phyloP scores from a whole-genome alignment of 2,329 filamentous ascomycete species.

The Colletotrichum sp. region DNA sequence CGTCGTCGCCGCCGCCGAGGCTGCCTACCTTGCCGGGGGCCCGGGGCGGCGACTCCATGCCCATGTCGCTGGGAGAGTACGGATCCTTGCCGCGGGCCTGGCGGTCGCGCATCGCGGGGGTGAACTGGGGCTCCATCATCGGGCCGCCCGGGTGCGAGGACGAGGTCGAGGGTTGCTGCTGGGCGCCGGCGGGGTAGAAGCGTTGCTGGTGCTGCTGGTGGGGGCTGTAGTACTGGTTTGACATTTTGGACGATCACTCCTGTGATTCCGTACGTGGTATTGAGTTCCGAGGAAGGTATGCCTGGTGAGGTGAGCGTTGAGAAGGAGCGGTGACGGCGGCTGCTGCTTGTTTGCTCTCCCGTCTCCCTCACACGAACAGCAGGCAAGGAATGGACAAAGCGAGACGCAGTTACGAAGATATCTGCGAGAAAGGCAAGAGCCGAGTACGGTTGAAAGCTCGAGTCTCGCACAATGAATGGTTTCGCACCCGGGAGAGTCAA shows the following conservation, averaged over 20 bases:
- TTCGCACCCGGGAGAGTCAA: not conserved
- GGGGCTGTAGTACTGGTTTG: constrained; percentile 9
- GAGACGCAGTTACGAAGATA: not conserved
- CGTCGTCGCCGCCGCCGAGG: constrained; percentile 15
- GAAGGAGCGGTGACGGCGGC: not conserved
- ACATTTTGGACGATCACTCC: not conserved
- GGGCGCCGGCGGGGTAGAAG: constrained; percentile 7
- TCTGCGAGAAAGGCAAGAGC: not conserved
- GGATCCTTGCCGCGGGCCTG: constrained; percentile 66
- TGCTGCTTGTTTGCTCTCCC: not conserved
- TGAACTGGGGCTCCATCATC: constrained; percentile 40
- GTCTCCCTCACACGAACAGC: not conserved
- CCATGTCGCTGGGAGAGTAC: constrained; percentile 39
- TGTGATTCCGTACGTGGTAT: not conserved
- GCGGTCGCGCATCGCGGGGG: constrained; percentile 58
- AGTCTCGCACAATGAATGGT: not conserved
- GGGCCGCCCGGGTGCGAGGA: not conserved
- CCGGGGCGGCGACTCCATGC: constrained; percentile 6
- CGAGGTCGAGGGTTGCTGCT: not conserved
- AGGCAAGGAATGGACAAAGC: not conserved
- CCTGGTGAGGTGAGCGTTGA: not conserved
- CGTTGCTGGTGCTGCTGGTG: not conserved
- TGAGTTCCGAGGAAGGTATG: not conserved
- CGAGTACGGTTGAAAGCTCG: not conserved
- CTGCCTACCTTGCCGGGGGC: not conserved